phyloP scores from a whole-genome alignment of 257 asterid species.

The Ilex asprella region DNA sequence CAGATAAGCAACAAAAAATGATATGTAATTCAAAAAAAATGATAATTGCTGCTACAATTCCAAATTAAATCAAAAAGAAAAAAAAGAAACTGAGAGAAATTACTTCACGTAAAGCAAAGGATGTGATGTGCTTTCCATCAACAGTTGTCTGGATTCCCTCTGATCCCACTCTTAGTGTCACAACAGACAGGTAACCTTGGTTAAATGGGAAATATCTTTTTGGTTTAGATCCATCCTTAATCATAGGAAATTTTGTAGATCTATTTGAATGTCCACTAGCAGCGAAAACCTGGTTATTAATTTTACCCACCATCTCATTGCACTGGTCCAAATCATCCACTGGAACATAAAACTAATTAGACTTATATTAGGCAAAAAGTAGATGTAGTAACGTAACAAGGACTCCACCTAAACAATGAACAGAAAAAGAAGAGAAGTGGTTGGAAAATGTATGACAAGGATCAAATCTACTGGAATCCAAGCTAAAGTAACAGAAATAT shows the following conservation, averaged over 20 bases:
- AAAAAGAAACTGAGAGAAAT: conserved; percentile 18
- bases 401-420: conserved; percentile 6
- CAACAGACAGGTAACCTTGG: conserved; percentile 81
- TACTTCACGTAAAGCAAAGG: conserved; percentile 92
- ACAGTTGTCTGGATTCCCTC: conserved; percentile 98
- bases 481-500: background rate
- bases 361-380: conserved; percentile 14
- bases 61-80: background rate
- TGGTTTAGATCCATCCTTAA: conserved; percentile 51
- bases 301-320: conserved; percentile 73
- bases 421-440: conserved; percentile 1
- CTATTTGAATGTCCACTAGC: conserved; percentile 32
- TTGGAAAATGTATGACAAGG: background rate
- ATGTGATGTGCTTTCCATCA: conserved; percentile 92
- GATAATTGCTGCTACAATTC: conserved; percentile 1
- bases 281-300: conserved; percentile 35
- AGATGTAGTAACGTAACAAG: background rate
- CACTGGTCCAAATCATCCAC: conserved; percentile 95
- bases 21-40: conserved; percentile 10
- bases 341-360: conserved; percentile 23
- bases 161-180: conserved; percentile 82
- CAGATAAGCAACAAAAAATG: conserved; percentile 11
- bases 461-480: background rate
- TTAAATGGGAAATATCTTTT: conserved; percentile 77
- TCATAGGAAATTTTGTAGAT: conserved; percentile 36